Evolutionary conservation across 2,329 filamentous ascomycete genomes (phyloP).

Genomic region (Microdochium trichocladiopsis): DNA sequence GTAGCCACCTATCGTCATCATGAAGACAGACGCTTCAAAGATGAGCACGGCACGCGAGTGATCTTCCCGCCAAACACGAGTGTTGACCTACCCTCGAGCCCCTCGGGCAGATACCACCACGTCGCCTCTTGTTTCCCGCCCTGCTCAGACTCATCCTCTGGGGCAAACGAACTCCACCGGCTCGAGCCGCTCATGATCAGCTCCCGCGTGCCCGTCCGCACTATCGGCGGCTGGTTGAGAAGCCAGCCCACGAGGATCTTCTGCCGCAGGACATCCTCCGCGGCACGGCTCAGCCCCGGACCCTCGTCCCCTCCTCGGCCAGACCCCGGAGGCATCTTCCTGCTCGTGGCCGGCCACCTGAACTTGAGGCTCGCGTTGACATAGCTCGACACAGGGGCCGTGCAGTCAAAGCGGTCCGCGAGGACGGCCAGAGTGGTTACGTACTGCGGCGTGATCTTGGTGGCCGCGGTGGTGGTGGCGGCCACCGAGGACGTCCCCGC

Average conservation of each 20-base stretch:
- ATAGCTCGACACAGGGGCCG: slow-evolving; percentile 45
- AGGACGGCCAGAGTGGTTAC: slow-evolving; percentile 62
- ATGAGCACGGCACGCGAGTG: too few species aligned
- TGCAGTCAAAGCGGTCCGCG: slow-evolving; percentile 67
- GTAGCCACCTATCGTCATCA: too few species aligned
- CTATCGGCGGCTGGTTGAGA: slow-evolving; percentile 52
- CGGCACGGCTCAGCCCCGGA: slow-evolving; percentile 28
- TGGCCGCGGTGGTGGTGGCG: slow-evolving; percentile 19
- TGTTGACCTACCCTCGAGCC: slow-evolving; percentile 55
- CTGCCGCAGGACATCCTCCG: slow-evolving; percentile 61
- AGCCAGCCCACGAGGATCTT: slow-evolving; percentile 62
- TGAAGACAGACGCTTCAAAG: too few species aligned
- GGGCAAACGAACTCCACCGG: slow-evolving; percentile 41
- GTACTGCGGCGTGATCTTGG: slow-evolving; percentile 48
- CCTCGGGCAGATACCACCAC: slow-evolving; percentile 69
- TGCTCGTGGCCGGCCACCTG: slow-evolving; percentile 43
- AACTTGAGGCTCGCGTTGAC: slow-evolving; percentile 41
- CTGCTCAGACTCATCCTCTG: slow-evolving; percentile 21
- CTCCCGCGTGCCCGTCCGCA: slow-evolving; percentile 56
- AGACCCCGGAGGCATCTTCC: slow-evolving; percentile 23
- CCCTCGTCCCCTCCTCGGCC: slow-evolving; percentile 23
- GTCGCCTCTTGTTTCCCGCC: slow-evolving; percentile 33
- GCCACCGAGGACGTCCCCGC: too few species aligned
- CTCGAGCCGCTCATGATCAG: slow-evolving; percentile 59
- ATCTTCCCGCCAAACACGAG: too few species aligned